Evolutionary conservation across 768 basidiomycete species (phyloP).

Genomic region (Crepidotus variabilis): DNA sequence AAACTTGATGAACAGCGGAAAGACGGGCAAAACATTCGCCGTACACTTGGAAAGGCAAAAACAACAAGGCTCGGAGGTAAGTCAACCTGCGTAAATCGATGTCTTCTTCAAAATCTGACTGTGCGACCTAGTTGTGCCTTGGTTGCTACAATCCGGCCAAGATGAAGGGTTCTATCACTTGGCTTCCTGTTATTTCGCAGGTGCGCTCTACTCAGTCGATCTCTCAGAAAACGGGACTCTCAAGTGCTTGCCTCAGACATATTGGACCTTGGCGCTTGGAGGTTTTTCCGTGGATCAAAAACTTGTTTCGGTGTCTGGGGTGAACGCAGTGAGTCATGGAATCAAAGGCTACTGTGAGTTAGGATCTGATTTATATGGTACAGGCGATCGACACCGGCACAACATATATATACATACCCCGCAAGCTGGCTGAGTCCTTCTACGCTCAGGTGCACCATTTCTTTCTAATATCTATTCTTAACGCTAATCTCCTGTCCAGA

Average conservation of each 20-base stretch:
- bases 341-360: not conserved
- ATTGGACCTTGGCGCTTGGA: conserved; percentile 55
- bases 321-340: conserved; percentile 32
- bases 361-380: not conserved
- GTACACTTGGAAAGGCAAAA: conserved; percentile 45
- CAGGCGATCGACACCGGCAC: conserved; percentile 71
- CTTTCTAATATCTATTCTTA: not conserved
- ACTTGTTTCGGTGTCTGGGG: conserved; percentile 15
- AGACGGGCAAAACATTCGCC: conserved; percentile 44
- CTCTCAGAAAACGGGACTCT: no score
- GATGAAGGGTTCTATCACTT: conserved; percentile 21
- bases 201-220: conserved; percentile 16
- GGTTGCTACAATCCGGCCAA: conserved; percentile 33
- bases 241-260: conserved; percentile 35
- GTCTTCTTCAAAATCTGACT: not conserved
- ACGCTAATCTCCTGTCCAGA: conserved; percentile 26
- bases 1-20: conserved; percentile 40
- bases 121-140: conserved; percentile 28
- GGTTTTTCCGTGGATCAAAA: conserved; percentile 31
- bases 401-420: conserved; percentile 58
- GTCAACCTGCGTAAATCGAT: not conserved
- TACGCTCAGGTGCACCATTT: conserved; percentile 36
- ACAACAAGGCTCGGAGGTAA: conserved; percentile 43
- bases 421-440: conserved; percentile 35
- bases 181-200: conserved; percentile 34